A percentile compares a stretch with the other conserved stretches of the same genome.
Evolutionary conservation across 2,329 filamentous ascomycete species (phyloP).

Genomic region (Aspergillus ochraceoroseus): DNA sequence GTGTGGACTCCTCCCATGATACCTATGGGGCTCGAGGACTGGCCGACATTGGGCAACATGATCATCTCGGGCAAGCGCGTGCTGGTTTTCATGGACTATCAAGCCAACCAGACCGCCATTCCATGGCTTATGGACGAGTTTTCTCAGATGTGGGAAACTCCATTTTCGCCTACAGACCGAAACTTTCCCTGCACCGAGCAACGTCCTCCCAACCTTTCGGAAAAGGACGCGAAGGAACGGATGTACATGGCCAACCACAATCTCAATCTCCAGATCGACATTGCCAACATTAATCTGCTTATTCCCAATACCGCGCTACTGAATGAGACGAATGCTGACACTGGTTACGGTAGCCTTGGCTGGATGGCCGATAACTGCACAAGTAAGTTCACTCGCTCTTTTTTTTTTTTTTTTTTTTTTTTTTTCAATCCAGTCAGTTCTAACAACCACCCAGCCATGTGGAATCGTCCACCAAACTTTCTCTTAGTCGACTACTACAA

Average conservation of each 20-base stretch:
- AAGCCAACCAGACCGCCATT: conserved; percentile 69
- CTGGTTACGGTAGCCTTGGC: conserved; percentile 63
- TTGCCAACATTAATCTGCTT: conserved; percentile 60
- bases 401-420: background rate
- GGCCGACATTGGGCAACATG: conserved; percentile 76
- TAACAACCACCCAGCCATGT: conserved; percentile 42
- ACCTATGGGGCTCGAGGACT: conserved; percentile 68
- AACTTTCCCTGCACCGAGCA: conserved; percentile 73
- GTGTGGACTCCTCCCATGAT: conserved; percentile 67
- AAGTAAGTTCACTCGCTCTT: conserved; percentile 29
- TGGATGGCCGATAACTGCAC: conserved; percentile 59
- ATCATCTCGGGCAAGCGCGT: conserved; percentile 67
- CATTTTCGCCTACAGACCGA: conserved; percentile 67
- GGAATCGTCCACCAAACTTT: conserved; percentile 68
- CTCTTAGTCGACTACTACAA: conserved; percentile 86
- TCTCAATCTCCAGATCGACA: conserved; percentile 69
- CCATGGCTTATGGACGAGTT: conserved; percentile 89
- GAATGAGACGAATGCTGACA: conserved; percentile 65
- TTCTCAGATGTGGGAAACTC: conserved; percentile 83
- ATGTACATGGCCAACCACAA: conserved; percentile 90
- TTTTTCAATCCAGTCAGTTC: background rate
- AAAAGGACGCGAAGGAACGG: conserved; percentile 52
- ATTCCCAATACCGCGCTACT: conserved; percentile 67
- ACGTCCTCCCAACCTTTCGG: conserved; percentile 63
- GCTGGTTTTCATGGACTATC: conserved; percentile 79